Evolutionary conservation across 225 moss, liverwort and hornwort genomes (phyloP), one percentile per base, ranked within the genome.

Genomic region (Takakia lepidozioides): DNA sequence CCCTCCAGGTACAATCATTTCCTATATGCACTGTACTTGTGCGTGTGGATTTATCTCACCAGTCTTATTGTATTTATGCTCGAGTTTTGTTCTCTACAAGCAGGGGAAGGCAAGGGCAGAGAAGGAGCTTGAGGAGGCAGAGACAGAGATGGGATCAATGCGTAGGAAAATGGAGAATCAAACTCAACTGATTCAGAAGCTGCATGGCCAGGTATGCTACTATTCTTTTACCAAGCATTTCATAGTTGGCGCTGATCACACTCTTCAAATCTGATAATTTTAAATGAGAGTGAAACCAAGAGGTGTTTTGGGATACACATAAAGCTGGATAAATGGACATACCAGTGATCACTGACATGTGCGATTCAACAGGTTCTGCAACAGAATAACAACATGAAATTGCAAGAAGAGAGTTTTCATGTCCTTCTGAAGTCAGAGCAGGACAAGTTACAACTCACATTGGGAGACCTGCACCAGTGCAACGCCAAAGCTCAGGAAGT

Each of bases 201-300:
- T 88, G 49, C 78, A 57, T 49, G 26, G 55, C 56, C 81, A 88
- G 75, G 88, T 88, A 25, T 10, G 44, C n/a, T n/a, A n/a, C n/a
- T n/a, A n/a, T n/a, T n/a, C n/a, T n/a, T n/a, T n/a, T n/a, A n/a
- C n/a, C n/a, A n/a, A n/a, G n/a, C n/a, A n/a, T n/a, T n/a, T n/a
- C n/a, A n/a, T n/a, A n/a, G n/a, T n/a, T n/a, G n/a, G n/a, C n/a
- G n/a, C n/a, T n/a, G n/a, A n/a, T n/a, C n/a, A n/a, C n/a, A n/a
- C n/a, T n/a, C n/a, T n/a, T n/a, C n/a, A n/a, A n/a, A n/a, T n/a
- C n/a, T n/a, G n/a, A n/a, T n/a, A n/a, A n/a, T n/a, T n/a, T n/a
- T n/a, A n/a, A n/a, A n/a, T n/a, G n/a, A n/a, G n/a, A n/a, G n/a
- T n/a, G n/a, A n/a, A n/a, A n/a, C n/a, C n/a, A n/a, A n/a, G n/a